phyloP scores from a whole-genome alignment of 257 asterid genomes.

The Marsdenia floribunda region DNA sequence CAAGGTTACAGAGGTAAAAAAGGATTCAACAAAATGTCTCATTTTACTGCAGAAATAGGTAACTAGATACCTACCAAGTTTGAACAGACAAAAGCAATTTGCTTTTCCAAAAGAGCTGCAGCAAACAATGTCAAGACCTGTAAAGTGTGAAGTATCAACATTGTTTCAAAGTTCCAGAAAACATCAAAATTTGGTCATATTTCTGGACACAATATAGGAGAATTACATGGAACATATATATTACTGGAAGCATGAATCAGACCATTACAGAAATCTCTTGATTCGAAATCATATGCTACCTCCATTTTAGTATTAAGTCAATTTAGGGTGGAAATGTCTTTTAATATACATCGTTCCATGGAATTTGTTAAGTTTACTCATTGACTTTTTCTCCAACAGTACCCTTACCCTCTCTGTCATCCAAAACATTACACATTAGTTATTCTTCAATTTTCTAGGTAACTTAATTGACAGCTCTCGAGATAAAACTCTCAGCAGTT shows the following conservation, averaged over 20 bases:
- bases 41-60: not conserved
- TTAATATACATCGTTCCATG: not conserved
- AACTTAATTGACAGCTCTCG: not conserved
- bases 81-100: constrained; percentile 71
- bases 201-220: not conserved
- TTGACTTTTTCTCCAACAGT: not conserved
- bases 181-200: not conserved
- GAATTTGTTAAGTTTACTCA: not conserved
- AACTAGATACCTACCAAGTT: constrained; percentile 58
- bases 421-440: not conserved
- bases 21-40: not conserved
- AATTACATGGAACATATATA: not conserved
- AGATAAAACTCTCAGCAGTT: not conserved
- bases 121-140: constrained; percentile 86
- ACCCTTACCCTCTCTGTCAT: not conserved
- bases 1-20: not conserved
- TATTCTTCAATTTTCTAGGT: not conserved
- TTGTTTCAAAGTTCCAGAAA: constrained; percentile 9
- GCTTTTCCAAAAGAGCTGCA: constrained; percentile 92
- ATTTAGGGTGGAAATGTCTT: not conserved
- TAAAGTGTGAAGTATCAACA: constrained; percentile 23
- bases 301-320: not conserved
- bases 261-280: not conserved
- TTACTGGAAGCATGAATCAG: not conserved
- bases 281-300: not conserved